Base-by-base conservation (phyloP, 176 grass and related monocot genomes). In the Chrysopogon serrulatus region DNA sequence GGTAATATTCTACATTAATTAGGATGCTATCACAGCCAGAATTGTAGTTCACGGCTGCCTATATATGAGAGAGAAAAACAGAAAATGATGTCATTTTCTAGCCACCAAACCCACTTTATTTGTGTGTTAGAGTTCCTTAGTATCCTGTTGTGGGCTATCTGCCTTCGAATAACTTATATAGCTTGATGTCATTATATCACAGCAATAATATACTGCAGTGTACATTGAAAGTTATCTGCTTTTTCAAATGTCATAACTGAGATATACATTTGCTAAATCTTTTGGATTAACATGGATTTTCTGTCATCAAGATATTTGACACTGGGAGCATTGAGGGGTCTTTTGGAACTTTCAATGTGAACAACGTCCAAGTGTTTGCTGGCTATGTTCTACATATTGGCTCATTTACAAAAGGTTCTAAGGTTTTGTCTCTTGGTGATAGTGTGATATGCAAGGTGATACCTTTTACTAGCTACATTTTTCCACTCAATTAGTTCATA, bases 311-410 rank as follows among this genome's bases (percentile, higher is more conserved):
- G 96, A 96, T 94, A 77, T 94, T 90, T 76, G 96, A 99, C 74
- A 96, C 81, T 21, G 96, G 96, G 14, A 92, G 41, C 32, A 99
- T 99, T 57, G 91, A 99, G 78, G 93, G 96, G 17, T 79, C 91
- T 74, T 94, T 87, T 69, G 96, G 93, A 88, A 87, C 89, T 78
- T 99, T 99, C 71, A 91, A 10, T 65, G 96, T 99, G 47, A 94
- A 74, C 42, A 92, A 94, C 48, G 96, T 95, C 66, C 96, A 99
- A 90, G 74, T 92, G n/a, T 95, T 90, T 84, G 96, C 85, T 66
- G 93, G 96, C 15, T 99, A 90, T 89, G 85, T 94, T 78, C 84
- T 99, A 75, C 96, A 99, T 74, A 96, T 92, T 51, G 93, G 96
- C 65, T 92, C 86, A 41, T 69, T 99, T 83, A 12, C 77, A 26